These are phyloP conservation scores for Periconia sp. DNA, from an alignment of 2,329 filamentous ascomycete species.

Conservation along the genomic window DNA sequence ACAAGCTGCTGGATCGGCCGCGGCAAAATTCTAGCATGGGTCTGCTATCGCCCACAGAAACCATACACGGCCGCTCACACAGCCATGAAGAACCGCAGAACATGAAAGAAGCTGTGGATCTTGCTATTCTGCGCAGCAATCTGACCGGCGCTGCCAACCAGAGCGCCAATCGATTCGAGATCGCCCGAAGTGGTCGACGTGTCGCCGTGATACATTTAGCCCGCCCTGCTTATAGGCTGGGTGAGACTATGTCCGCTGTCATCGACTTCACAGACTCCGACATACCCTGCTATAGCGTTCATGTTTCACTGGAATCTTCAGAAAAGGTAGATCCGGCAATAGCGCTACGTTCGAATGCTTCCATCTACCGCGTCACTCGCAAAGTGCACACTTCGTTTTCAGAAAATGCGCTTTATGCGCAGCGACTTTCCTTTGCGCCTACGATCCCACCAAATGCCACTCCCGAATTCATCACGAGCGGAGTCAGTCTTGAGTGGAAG, in stretches of 20 bases:
- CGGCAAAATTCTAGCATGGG: constrained; percentile 51
- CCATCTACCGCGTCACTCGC: constrained; percentile 84
- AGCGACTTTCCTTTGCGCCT: constrained; percentile 78
- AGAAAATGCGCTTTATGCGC: constrained; percentile 82
- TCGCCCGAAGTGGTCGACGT: constrained; percentile 87
- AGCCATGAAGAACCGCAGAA: constrained; percentile 65
- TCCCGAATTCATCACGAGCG: constrained; percentile 90
- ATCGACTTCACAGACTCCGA: constrained; percentile 82
- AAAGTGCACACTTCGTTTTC: constrained; percentile 79
- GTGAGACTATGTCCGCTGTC: constrained; percentile 82
- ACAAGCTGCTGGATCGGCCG: constrained; percentile 52
- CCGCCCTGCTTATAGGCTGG: constrained; percentile 85
- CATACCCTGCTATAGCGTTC: constrained; percentile 84
- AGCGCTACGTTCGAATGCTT: constrained; percentile 83
- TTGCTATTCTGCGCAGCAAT: constrained; percentile 77
- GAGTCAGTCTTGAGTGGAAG: constrained; percentile 86
- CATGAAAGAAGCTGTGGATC: constrained; percentile 85
- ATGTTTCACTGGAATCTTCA: constrained; percentile 82
- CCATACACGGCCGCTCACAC: constrained; percentile 54
- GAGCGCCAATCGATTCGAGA: constrained; percentile 92
- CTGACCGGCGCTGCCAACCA: constrained; percentile 70
- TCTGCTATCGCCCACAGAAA: constrained; percentile 76
- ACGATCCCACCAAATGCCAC: constrained; percentile 84
- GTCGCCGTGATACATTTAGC: constrained; percentile 90
- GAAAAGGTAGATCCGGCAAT: constrained; percentile 83